Conservation (phyloP, 345 rosid species). For the Cardiospermum halicacabum region DNA sequence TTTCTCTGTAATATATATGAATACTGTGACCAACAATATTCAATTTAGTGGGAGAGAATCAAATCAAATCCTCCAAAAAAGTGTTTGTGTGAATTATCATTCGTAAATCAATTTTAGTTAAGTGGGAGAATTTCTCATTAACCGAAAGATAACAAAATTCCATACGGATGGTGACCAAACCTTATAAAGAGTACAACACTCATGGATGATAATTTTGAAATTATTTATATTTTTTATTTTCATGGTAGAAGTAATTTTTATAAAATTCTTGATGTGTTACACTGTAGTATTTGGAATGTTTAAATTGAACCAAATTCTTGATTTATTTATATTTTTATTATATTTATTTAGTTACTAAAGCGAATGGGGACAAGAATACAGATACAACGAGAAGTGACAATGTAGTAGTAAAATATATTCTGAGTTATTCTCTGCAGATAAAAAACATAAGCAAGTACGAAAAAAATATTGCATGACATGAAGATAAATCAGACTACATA, state of each 20-base stretch:
- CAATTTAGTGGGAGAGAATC: neutral
- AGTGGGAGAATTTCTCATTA: neutral
- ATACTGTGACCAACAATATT: neutral
- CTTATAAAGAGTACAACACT: too few species aligned
- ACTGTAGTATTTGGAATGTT: too few species aligned
- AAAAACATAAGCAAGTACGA: neutral
- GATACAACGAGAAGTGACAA: neutral
- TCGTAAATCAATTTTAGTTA: neutral
- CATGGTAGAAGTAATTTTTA: too few species aligned
- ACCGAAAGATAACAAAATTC: neutral
- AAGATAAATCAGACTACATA: neutral
- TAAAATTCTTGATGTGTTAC: too few species aligned
- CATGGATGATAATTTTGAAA: too few species aligned
- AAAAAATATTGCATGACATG: neutral
- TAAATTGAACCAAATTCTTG: too few species aligned
- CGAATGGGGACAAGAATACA: neutral
- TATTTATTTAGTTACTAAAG: too few species aligned
- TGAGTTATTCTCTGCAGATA: neutral
- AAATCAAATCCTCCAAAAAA: neutral
- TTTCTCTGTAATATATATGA: neutral
- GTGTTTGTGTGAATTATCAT: neutral
- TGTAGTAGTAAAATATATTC: neutral
- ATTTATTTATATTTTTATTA: too few species aligned
- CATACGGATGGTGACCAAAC: neutral
- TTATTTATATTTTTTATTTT: too few species aligned